Percentiles rank a stretch among this genome's conserved stretches.
phyloP scores from a whole-genome alignment of 192 early-diverging fungal genomes.

The Geosiphon pyriformis region DNA sequence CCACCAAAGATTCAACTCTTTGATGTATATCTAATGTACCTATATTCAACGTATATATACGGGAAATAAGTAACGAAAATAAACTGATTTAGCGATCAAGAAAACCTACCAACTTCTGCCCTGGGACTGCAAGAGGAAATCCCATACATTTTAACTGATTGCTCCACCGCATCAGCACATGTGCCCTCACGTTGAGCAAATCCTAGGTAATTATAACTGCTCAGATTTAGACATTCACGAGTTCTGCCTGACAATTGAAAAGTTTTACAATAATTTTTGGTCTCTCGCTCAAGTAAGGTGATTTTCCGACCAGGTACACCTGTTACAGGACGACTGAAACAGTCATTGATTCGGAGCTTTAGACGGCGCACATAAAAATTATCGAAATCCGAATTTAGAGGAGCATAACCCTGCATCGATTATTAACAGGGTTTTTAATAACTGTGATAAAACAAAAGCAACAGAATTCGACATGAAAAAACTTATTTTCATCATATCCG shows the following conservation, averaged over 20 bases:
- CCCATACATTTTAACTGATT: constrained; percentile 66
- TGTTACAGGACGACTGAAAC: constrained; percentile 92
- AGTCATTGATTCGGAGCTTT: constrained; percentile 77
- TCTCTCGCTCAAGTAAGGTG: constrained; percentile 79
- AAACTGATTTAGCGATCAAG: not conserved
- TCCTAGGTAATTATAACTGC: constrained; percentile 97
- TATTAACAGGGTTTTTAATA: not conserved
- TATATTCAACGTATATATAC: not conserved
- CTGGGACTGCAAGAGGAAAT: constrained; percentile 61
- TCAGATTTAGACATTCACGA: constrained; percentile 82
- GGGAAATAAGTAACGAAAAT: not conserved
- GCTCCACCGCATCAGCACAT: constrained; percentile 91
- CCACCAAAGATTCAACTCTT: constrained; percentile 80
- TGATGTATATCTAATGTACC: constrained; percentile 52
- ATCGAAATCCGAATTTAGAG: constrained; percentile 93
- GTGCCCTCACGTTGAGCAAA: constrained; percentile 91
- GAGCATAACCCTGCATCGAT: constrained; percentile 72
- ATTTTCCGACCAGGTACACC: constrained; percentile 86
- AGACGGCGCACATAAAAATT: constrained; percentile 91
- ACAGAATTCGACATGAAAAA: too few species aligned
- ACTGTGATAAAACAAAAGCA: not conserved
- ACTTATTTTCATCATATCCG: not conserved
- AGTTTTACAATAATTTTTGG: constrained; percentile 76
- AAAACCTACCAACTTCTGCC: constrained; percentile 61
- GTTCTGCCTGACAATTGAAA: constrained; percentile 80